Evolutionary conservation across 225 moss, liverwort and hornwort species (phyloP), one percentile per base, ranked within the genome.

Genomic region (Pleurozium schreberi): DNA sequence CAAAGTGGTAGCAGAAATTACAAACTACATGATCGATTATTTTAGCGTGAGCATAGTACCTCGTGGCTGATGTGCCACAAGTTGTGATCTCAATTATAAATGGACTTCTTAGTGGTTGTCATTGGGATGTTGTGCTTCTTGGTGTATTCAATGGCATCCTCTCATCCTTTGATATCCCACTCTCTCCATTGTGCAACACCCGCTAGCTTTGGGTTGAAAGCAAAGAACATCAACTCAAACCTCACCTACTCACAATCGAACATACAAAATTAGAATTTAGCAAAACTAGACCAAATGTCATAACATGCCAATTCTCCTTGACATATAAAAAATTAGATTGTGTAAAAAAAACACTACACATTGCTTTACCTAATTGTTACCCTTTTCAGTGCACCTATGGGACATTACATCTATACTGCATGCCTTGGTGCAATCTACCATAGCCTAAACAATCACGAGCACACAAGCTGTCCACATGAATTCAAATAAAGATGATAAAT

Each of bases 21-120:
- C 53, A 71, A 50, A 75, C 55, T 20, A 42, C 21, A 69, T 61
- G 38, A 75, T 50, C 30, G n/a, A 28, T 12, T 38, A 22, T 63
- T 45, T 67, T 50, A 20, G 50, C 50, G 70, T 38, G 80, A 84
- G 67, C n/a, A 12, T 43, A 25, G 22, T 82, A 98, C 98, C 98
- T 98, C 98, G 64, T 98, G 98, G 66, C 97, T 98, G 82, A 98
- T 93, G 81, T 98, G 98, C 98, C 98, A 98, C 80, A 98, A 73
- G 87, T 98, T 98, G 79, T 97, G 98, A 90, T 98, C 97, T 15
- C 97, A 91, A 87, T 97, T 98, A 86, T 98, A 98, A 57, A 97
- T 98, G 12, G 94, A 95, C 77, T 95, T 97, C 91, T 95, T 98
- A 18, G 96, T 98, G 26, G 95, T 96, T 55, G 94, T 89, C 70